phyloP scores from a whole-genome alignment of 2,329 filamentous ascomycete species.

The Colletotrichum sp. region DNA sequence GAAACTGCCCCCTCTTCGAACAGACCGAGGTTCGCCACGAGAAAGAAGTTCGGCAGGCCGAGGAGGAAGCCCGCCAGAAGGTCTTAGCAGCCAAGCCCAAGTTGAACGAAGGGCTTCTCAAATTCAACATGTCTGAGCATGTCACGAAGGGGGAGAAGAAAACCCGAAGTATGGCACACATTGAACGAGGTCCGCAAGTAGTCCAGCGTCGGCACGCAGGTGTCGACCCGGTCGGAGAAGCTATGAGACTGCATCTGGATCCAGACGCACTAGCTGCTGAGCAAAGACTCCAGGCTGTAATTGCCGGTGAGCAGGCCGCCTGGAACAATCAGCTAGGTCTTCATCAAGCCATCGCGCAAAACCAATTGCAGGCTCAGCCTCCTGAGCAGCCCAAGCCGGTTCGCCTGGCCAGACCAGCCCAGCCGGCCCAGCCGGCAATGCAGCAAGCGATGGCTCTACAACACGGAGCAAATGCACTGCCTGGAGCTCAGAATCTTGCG shows the following conservation, averaged over 20 bases:
- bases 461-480: background rate
- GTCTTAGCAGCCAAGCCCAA: conserved; percentile 64
- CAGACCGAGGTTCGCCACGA: conserved; percentile 64
- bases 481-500: background rate
- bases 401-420: background rate
- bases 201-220: background rate
- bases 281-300: background rate
- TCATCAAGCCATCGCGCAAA: background rate
- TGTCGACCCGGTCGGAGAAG: background rate
- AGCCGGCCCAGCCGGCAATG: background rate
- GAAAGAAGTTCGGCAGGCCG: conserved; percentile 66
- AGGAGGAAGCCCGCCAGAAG: conserved; percentile 60
- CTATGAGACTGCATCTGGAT: background rate
- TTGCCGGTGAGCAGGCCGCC: background rate
- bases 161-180: background rate
- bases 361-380: background rate
- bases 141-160: conserved; percentile 35
- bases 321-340: background rate
- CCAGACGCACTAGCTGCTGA: background rate
- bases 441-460: background rate
- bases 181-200: background rate
- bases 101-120: conserved; percentile 60
- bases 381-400: background rate
- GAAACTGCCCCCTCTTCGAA: conserved; percentile 74
- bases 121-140: conserved; percentile 63